These are phyloP conservation scores for Mallotus nudiflorus DNA, from an alignment of 345 rosid species.

Conservation along the genomic window DNA sequence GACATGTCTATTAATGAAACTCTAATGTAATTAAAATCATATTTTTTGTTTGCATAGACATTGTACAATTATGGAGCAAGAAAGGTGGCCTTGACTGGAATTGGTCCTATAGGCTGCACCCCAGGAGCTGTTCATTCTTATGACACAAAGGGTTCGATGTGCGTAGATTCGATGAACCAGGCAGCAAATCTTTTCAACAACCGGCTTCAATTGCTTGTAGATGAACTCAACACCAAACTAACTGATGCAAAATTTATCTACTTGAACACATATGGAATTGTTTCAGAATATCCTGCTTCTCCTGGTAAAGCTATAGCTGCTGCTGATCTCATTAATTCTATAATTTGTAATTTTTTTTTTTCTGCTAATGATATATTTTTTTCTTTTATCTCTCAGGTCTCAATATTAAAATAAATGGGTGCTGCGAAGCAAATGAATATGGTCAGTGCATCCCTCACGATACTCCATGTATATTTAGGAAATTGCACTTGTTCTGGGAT, in stretches of 20 bases:
- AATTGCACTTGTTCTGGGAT: slow-evolving; percentile 13
- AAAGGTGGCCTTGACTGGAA: slow-evolving; percentile 23
- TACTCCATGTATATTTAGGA: neutral
- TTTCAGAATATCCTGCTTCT: neutral
- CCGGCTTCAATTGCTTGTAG: slow-evolving; percentile 5
- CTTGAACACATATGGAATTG: slow-evolving; percentile 6
- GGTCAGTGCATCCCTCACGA: slow-evolving; percentile 2
- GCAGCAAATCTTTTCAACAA: slow-evolving; percentile 23
- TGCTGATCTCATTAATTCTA: neutral
- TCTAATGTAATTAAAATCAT: too few species aligned
- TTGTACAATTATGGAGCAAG: slow-evolving; percentile 29
- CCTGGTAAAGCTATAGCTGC: neutral
- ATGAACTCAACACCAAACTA: slow-evolving; percentile 6
- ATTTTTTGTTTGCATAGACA: slow-evolving; percentile 3
- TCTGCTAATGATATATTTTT: too few species aligned
- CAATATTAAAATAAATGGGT: neutral
- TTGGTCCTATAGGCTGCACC: slow-evolving; percentile 17
- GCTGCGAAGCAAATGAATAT: slow-evolving; percentile 16
- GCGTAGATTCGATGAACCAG: slow-evolving; percentile 21
- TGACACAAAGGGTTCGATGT: slow-evolving; percentile 4
- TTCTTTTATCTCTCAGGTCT: neutral
- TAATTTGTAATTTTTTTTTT: too few species aligned
- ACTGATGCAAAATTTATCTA: slow-evolving; percentile 18
- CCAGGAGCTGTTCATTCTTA: slow-evolving; percentile 8
- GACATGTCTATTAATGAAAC: too few species aligned